Evolutionary conservation across 2,329 filamentous ascomycete genomes (phyloP), one percentile per base, ranked within the genome.

Genomic region (Ophiostoma piceae): DNA sequence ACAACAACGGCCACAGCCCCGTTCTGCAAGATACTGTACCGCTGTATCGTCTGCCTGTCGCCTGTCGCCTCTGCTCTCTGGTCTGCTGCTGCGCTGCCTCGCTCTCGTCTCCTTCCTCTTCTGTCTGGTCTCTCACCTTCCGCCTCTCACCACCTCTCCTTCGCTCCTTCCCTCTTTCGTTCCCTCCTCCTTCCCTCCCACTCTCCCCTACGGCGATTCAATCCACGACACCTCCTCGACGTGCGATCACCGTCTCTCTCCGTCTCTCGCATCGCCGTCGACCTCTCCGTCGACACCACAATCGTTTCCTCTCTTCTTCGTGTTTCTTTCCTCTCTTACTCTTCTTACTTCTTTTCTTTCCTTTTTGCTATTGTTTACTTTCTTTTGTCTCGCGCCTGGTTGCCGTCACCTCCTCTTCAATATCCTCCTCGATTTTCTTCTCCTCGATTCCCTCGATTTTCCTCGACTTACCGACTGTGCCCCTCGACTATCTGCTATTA

Each of bases 351-450:
- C 47, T 54, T n/a, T 29, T 66, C 11, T 29, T 66, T 47, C 37
- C 32, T 29, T 14, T 47, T 66, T 66, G 39, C 51, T 19, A 12
- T 65, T 65, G 62, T 66, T 67, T 67, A 16, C 62, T 60, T 65
- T 65, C 67, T 67, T 71, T 66, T 67, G 41, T 67, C 39, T 51
- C 67, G 62, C 70, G 67, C 70, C 70, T 70, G 69, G 69, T 70
- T 70, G 66, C 69, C 62, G 66, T 66, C 22, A 37, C 43, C 60
- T 12, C 16, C 26, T 68, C 51, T 62, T 19, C 43, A 47, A 19
- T 47, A 29, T 29, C 26, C 43, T 57, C 51, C 51, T 57, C 51
- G 51, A 57, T 26, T 57, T 22, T 11, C 47, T 39, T 29, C 35
- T 35, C 8, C 35, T 35, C 35, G 35, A 35, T 6, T 35, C 8